phyloP scores from a whole-genome alignment of 106 monocot genomes.

The Gastrodia elata region DNA sequence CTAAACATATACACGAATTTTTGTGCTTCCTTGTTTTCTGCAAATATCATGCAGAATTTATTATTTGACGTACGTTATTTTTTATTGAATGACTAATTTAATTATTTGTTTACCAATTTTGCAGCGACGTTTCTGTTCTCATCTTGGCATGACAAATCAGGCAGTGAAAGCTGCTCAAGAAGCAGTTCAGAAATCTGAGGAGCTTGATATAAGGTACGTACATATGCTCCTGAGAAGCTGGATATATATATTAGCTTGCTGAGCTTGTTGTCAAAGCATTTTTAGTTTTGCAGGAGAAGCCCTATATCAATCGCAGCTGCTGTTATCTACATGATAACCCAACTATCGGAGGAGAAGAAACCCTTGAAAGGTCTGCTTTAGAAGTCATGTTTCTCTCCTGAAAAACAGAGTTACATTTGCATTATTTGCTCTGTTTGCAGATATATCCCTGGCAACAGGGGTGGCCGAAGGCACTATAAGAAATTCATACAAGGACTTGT shows the following conservation, averaged over 20 bases:
- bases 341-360: conserved; percentile 25
- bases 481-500: conserved; percentile 25
- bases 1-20: too few species aligned
- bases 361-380: conserved; percentile 17
- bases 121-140: conserved; percentile 27
- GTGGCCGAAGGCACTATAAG: conserved; percentile 24
- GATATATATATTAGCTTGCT: not conserved
- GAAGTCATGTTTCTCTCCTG: not conserved
- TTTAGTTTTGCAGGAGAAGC: conserved; percentile 14
- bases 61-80: not conserved
- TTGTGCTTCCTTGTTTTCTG: too few species aligned
- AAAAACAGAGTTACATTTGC: too few species aligned
- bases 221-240: not conserved
- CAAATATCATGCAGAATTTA: not conserved
- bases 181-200: conserved; percentile 29
- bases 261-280: not conserved
- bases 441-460: conserved; percentile 22
- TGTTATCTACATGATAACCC: conserved; percentile 26
- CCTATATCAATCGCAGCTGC: conserved; percentile 26
- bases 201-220: conserved; percentile 22
- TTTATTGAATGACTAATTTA: not conserved
- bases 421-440: not conserved
- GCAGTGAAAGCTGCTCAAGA: conserved; percentile 28
- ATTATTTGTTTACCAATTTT: conserved; percentile 6
- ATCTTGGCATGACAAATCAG: conserved; percentile 25